phyloP scores from a whole-genome alignment of 73 alveolate species.

The Breviolum minutum region DNA sequence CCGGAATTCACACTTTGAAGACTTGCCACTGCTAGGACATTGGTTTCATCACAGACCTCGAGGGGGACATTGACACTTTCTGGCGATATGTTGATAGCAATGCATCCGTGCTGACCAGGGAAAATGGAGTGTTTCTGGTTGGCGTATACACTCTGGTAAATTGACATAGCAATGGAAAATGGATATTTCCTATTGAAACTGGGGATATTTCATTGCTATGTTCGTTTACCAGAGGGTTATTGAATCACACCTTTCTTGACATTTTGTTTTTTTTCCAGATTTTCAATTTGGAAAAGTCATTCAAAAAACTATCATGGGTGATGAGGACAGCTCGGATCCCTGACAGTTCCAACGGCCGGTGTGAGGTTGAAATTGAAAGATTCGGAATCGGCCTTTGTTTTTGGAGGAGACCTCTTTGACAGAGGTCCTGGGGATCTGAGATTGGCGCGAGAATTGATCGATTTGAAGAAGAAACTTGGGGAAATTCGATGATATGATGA shows the following conservation, averaged over 20 bases:
- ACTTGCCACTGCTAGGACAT: constrained; percentile 6
- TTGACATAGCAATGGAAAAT: too few relatives aligned
- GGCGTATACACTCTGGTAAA: too few relatives aligned
- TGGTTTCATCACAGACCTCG: constrained; percentile 35
- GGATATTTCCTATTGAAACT: too few relatives aligned
- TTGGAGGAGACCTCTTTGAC: constrained; percentile 70
- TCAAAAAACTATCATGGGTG: too few relatives aligned
- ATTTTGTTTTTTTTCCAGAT: too few relatives aligned
- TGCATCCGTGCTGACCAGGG: constrained; percentile 20
- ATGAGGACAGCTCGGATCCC: too few relatives aligned
- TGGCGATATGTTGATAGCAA: constrained; percentile 46
- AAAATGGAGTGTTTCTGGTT: not conserved
- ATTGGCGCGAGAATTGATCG: not conserved
- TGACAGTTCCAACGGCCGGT: too few relatives aligned
- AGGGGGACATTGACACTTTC: constrained; percentile 74
- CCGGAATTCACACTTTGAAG: not conserved
- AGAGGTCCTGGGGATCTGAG: constrained; percentile 31
- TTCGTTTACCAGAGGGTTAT: too few relatives aligned
- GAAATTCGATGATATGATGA: not conserved
- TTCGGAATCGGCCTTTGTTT: constrained; percentile 35
- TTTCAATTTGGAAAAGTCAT: too few relatives aligned
- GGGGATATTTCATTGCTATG: too few relatives aligned
- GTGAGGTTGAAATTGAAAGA: not conserved
- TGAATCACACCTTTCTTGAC: too few relatives aligned
- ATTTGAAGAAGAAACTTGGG: not conserved